phyloP scores from a whole-genome alignment of 768 basidiomycete genomes.

The Auriscalpium microsporum region DNA sequence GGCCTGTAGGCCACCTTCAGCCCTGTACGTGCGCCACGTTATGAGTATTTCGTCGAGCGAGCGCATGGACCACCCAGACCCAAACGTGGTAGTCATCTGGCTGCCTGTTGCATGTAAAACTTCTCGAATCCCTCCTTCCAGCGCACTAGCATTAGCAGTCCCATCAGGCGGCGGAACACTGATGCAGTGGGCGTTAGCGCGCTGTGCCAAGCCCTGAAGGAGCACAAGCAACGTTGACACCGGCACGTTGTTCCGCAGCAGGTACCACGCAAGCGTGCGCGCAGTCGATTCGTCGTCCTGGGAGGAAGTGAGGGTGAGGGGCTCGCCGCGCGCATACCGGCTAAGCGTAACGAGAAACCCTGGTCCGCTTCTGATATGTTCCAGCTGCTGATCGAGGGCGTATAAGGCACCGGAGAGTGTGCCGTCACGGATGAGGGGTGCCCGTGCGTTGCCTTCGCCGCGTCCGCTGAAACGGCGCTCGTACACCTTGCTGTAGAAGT shows the following conservation, averaged over 20 bases:
- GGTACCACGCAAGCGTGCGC: conserved; percentile 60
- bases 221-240: conserved; percentile 58
- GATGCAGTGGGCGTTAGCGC: conserved; percentile 52
- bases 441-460: conserved; percentile 54
- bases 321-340: conserved; percentile 50
- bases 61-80: conserved; percentile 65
- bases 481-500: conserved; percentile 71
- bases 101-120: conserved; percentile 81
- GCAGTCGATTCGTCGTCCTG: conserved; percentile 7
- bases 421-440: conserved; percentile 64
- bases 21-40: conserved; percentile 34
- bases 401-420: conserved; percentile 60
- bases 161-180: conserved; percentile 44
- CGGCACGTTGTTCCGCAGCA: conserved; percentile 61
- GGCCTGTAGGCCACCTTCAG: neutral
- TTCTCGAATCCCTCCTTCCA: conserved; percentile 64
- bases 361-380: conserved; percentile 32
- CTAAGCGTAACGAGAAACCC: conserved; percentile 37
- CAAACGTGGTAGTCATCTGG: conserved; percentile 64
- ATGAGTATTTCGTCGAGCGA: conserved; percentile 60
- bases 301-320: conserved; percentile 17
- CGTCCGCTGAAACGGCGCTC: conserved; percentile 68
- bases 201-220: conserved; percentile 50
- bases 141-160: conserved; percentile 24
- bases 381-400: conserved; percentile 51